Evolutionary conservation across 352 stramenopile genomes (phyloP), one percentile per base, ranked within the genome.

Genomic region (Globisporangium barbulae): DNA sequence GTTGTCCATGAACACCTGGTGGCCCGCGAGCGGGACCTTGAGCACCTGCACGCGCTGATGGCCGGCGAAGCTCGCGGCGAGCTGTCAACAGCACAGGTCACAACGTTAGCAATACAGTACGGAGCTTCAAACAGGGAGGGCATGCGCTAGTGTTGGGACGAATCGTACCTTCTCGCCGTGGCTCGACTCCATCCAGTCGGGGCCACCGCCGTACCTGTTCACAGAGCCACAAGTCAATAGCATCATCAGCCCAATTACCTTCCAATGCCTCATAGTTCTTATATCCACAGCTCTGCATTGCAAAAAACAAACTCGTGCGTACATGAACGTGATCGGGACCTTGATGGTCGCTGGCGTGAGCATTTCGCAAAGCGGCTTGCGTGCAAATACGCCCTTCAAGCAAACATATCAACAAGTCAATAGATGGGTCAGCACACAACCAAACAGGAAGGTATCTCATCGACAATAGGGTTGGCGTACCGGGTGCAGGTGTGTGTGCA

Each of bases 1-100:
- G 61, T 92, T 88, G 74, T 92, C 79, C 63, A 84, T 80, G 62
- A 90, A 91, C 8, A 89, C 73, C 64, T 89, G 81, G 54, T 91
- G 83, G 0, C 83, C 83, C 1, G 79, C 74, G 10, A 72, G 63
- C 12, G 78, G 75, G 2, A 91, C 78, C 19, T 76, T 50, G 1
- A 88, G 52, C 8, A 85, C 72, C 28, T 85, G 30, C 12, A 85
- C 75, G 22, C 70, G 68, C 41, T 75, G 65, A 21, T 80, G 71
- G 17, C 70, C 73, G 2, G 62, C 53, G 33, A 88, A 85, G 0
- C 53, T 67, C 21, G 72, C 71, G 0, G 69, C 79, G 25, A 78
- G 42, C 70, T 76, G 35, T 30, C 41, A 21, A 28, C 49, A 39
- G 12, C 35, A 22, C 4, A 41, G 17, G 19, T 12, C 12, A n/a